Evolutionary conservation across 2,329 filamentous ascomycete species (phyloP), one percentile per base, ranked within the genome.

Genomic region (Xylariales sp.): DNA sequence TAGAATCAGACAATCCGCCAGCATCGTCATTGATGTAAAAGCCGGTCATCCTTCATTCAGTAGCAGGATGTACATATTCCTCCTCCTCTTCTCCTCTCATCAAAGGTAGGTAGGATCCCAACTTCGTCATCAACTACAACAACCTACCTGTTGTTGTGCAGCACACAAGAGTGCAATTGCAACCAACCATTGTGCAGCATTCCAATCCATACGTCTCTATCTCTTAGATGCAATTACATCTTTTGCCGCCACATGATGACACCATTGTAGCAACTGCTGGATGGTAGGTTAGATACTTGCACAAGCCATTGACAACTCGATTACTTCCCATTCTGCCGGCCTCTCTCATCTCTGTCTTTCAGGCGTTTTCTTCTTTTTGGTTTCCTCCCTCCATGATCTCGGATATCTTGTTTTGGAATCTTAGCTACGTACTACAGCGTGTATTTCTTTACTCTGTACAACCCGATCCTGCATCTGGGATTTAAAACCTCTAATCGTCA

Each of bases 221-320:
- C 23, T 65, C 36, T 36, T n/a, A 61, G 50, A 50, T 55, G 50
- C 43, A 36, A 30, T 16, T 39, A 36, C 43, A 43, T 48, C 43
- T 55, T 59, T 5, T 28, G n/a, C 39, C 48, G 48, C 49, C 43
- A 32, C 39, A 55, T 57, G 55, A 66, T 55, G 32, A 63, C 36
- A 48, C n/a, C 23, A 49, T 43, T 32, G 34, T 58, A 46, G 59
- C 56, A 23, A 14, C 57, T 30, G 32, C 36, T 36, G 32, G 30
- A 43, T 46, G 30, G 36, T 45, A 54, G 43, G 62, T 48, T 45
- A 56, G 39, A 60, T 28, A 50, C 30, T 32, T 43, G 53, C 46
- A 43, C 53, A 10, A 41, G 9, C 46, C 10, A 39, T 62, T 58
- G 64, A 50, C 30, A 41, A 41, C 12, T 6, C 46, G 3, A 30